Base-by-base conservation (phyloP, 2,329 filamentous ascomycete genomes). In the Cryphonectria naterciae region DNA sequence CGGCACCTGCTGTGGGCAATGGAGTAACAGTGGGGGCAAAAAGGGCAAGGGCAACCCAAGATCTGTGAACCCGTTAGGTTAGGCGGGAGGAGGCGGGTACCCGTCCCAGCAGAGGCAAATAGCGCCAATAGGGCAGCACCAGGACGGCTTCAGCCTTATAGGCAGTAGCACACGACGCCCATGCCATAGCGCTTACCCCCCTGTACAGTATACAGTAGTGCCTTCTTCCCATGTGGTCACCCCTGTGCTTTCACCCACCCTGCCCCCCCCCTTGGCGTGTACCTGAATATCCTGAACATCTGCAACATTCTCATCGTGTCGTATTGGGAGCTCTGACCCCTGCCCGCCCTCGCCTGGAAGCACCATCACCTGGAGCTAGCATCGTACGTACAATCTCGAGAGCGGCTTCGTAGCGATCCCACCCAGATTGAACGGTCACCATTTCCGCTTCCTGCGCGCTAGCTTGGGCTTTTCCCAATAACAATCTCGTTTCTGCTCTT, bases 81-180 rank as follows among this genome's bases (percentile, higher is more conserved):
- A 32, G 28, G 28, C 28, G 28, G 28, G 28, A 32, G 28, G 28
- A 32, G 28, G 54, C 54, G 25, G 54, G 54, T 58, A 58, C 54
- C 54, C 54, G 28, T 58, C 54, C 25, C 28, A 58, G 58, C 7
- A 39, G 19, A 49, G n/a, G 22, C 58, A 35, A 61, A 39, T 39
- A 61, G 28, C 15, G 25, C 58, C 17, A 11, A 19, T 7, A n/a
- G 58, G 3, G 8, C 52, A 58, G 32, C 54, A 58, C 25, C 54
- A 58, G 54, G 25, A 32, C 54, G 54, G 52, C 19, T 61, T 39
- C 58, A 61, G 58, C 58, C 58, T 61, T 61, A 58, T 58, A 58
- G 10, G 25, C 25, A 65, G 28, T 49, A 58, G 65, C 65, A 67
- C 52, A 52, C 65, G 65, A 67, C 43, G 19, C 28, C 43, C 49